These are phyloP conservation scores for Lodderomyces parapsilosis DNA, from an alignment of 1,139 yeast species.

Conservation along the genomic window DNA sequence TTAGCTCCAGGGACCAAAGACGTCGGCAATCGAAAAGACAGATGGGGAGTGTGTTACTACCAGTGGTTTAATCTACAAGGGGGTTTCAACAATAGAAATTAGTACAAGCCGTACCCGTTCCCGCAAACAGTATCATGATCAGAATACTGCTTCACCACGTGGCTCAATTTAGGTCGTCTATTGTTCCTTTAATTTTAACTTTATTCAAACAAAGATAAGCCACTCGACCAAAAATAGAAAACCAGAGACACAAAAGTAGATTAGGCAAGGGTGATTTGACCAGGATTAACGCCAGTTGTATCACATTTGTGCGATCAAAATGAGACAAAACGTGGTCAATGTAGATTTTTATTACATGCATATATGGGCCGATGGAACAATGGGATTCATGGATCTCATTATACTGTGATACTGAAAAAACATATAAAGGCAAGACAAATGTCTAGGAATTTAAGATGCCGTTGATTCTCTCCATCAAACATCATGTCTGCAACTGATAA, in stretches of 20 bases:
- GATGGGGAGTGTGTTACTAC: too few relatives aligned
- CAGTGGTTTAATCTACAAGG: too few relatives aligned
- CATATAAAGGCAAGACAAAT: neutral
- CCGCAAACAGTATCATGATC: too few relatives aligned
- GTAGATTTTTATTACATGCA: neutral
- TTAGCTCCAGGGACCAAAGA: neutral
- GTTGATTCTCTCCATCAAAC: neutral
- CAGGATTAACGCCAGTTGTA: neutral
- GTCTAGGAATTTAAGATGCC: too few relatives aligned
- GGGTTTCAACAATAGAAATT: too few relatives aligned
- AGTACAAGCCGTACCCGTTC: too few relatives aligned
- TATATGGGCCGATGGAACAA: neutral
- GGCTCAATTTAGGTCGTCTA: neutral
- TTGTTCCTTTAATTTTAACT: neutral
- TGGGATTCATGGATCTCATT: neutral
- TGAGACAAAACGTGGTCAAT: slow-evolving; percentile 1
- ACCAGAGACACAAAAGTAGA: neutral
- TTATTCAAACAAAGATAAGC: neutral
- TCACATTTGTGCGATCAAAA: neutral
- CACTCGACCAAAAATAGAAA: neutral
- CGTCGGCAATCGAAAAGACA: too few relatives aligned
- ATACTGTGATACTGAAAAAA: neutral
- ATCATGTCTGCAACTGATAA: slow-evolving; percentile 6
- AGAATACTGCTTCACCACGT: neutral
- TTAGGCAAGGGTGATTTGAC: too few relatives aligned